Base-by-base conservation (phyloP, 2,329 filamentous ascomycete species). In the Colletotrichum scovillei region DNA sequence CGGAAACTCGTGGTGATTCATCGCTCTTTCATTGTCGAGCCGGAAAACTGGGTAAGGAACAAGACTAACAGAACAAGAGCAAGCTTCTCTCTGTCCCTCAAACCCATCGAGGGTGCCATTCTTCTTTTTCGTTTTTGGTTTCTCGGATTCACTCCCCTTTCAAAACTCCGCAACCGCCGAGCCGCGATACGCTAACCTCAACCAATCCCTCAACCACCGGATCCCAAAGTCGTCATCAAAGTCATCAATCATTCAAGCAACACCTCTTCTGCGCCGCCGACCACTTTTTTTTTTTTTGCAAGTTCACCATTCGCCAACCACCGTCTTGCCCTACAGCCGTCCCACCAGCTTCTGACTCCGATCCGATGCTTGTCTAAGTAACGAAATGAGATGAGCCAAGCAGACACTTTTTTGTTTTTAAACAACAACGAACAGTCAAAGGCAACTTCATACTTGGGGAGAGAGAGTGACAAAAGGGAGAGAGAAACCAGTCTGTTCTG, bases 341-440 rank as follows among this genome's bases (percentile, higher is more conserved):
- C 70, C 70, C 16, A 46, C 55, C 59, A 69, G 38, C 60, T 56
- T 73, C 62, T 42, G 67, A 66, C 62, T 71, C 71, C 67, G 67
- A 52, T 63, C 56, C 60, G 71, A 71, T 71, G 67, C 67, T 65
- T 73, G 46, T 66, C 67, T 73, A 69, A 57, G 9, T 52, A 63
- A 69, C 32, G 71, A 62, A 57, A 71, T 71, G 71, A 73, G 49
- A 63, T 66, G 67, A 73, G 71, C 66, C 67, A 62, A 58, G 19
- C 42, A 32, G 30, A 64, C 19, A 64, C 59, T 35, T 30, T 30
- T 64, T 57, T 35, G 24, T 69, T 64, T 42, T 28, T 30, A 22
- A 12, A 26, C 14, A 70, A 56, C 35, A 63, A 53, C 26, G 42
- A 60, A 30, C 42, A 46, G 32, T 26, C 16, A 46, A 42, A 28